Percentiles rank a stretch among this genome's conserved stretches.
Conservation (phyloP, 1,284 basidiomycete genomes). For the Boletellus deceptivus region DNA sequence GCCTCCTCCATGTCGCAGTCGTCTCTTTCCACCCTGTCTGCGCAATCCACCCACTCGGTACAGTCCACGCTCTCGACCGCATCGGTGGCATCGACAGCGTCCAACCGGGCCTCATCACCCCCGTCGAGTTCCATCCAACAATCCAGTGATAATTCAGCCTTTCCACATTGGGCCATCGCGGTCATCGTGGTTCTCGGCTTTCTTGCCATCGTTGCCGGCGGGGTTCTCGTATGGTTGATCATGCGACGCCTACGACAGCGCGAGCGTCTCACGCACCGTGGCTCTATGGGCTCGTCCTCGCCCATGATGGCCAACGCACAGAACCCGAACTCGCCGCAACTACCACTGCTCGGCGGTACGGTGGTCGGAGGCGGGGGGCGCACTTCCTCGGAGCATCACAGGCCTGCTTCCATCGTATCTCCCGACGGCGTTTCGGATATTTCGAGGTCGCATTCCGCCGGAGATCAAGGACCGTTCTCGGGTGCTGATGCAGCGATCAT, state of each 20-base stretch:
- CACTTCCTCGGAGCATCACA: constrained; percentile 30
- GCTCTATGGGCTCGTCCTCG: constrained; percentile 72
- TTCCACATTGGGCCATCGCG: constrained; percentile 87
- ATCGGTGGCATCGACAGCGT: constrained; percentile 18
- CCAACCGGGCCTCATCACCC: constrained; percentile 27
- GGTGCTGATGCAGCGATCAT: constrained; percentile 83
- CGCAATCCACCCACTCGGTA: constrained; percentile 36
- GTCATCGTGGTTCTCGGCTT: constrained; percentile 81
- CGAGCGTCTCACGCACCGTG: constrained; percentile 53
- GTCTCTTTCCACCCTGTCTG: constrained; percentile 38
- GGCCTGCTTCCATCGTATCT: constrained; percentile 47
- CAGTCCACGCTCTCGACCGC: constrained; percentile 26
- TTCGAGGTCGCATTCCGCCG: constrained; percentile 55
- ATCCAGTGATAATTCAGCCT: constrained; percentile 37
- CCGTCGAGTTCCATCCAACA: constrained; percentile 49
- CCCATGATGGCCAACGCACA: constrained; percentile 72
- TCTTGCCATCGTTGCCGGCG: constrained; percentile 68
- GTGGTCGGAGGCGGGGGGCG: constrained; percentile 34
- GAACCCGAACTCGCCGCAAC: constrained; percentile 43
- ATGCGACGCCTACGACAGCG: constrained; percentile 62
- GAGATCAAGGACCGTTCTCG: constrained; percentile 66
- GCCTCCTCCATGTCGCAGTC: constrained; percentile 51
- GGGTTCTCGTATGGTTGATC: constrained; percentile 67
- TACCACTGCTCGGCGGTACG: constrained; percentile 48
- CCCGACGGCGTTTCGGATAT: constrained; percentile 68